These are phyloP conservation scores for Camelina laxa DNA, from an alignment of 345 rosid species.

Conservation along the genomic window DNA sequence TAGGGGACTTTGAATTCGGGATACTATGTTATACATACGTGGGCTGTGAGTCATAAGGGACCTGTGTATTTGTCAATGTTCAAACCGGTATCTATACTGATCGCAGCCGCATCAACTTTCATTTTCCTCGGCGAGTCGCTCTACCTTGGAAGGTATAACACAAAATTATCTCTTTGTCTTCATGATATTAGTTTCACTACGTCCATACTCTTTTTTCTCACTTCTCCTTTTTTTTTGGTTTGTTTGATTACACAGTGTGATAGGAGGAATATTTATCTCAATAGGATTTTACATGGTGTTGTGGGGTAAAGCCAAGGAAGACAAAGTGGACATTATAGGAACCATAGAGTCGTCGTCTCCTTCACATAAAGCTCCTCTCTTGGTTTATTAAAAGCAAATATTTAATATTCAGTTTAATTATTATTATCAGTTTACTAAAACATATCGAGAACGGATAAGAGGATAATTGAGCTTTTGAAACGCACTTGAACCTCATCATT, in stretches of 20 bases:
- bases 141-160: constrained; percentile 45
- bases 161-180: not conserved
- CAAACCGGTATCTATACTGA: constrained; percentile 50
- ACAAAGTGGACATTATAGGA: constrained; percentile 40
- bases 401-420: too few relatives aligned
- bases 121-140: constrained; percentile 50
- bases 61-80: constrained; percentile 53
- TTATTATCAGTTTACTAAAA: too few relatives aligned
- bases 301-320: constrained; percentile 86
- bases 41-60: constrained; percentile 49
- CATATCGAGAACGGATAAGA: too few relatives aligned
- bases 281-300: constrained; percentile 77
- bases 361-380: constrained; percentile 54
- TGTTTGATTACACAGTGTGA: constrained; percentile 50
- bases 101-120: constrained; percentile 46
- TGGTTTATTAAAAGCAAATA: constrained; percentile 46
- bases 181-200: constrained; percentile 7
- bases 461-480: too few relatives aligned
- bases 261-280: constrained; percentile 72
- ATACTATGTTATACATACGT: constrained; percentile 42
- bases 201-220: not conserved
- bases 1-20: constrained; percentile 64
- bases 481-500: too few relatives aligned
- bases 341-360: constrained; percentile 40
- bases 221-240: not conserved